Percentiles rank a stretch among this genome's conserved stretches.
Evolutionary conservation across 169 alveolate genomes (phyloP).

Genomic region (Plasmodium gonderi): DNA sequence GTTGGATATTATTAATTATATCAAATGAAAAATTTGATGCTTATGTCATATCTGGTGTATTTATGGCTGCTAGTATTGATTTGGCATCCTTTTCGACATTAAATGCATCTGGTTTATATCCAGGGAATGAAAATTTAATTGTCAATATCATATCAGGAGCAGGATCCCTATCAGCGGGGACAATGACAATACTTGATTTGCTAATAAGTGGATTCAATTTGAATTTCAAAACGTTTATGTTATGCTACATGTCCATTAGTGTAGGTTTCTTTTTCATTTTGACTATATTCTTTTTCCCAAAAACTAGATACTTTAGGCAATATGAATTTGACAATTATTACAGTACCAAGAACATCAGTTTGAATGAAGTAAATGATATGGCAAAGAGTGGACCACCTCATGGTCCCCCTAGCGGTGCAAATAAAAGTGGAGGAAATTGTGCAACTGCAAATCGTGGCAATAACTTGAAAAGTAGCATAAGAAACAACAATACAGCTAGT

Average conservation of each 20-base stretch:
- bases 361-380: neutral
- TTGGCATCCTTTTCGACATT: conserved; percentile 72
- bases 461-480: neutral
- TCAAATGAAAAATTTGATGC: conserved; percentile 74
- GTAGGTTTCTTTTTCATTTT: conserved; percentile 38
- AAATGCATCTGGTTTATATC: conserved; percentile 76
- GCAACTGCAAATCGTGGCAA: neutral
- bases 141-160: conserved; percentile 77
- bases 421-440: neutral
- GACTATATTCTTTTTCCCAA: conserved; percentile 58
- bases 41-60: conserved; percentile 72
- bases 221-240: conserved; percentile 49
- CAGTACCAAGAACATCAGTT: neutral
- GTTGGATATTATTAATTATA: conserved; percentile 65
- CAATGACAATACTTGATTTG: conserved; percentile 73
- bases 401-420: neutral
- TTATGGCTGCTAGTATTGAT: conserved; percentile 78
- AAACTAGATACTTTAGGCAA: conserved; percentile 75
- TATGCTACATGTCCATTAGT: conserved; percentile 60
- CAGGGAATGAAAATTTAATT: conserved; percentile 76
- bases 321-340: conserved; percentile 76
- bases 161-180: conserved; percentile 73
- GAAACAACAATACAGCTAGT: neutral
- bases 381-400: too few relatives aligned
- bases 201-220: conserved; percentile 19